phyloP scores from a whole-genome alignment of 1,284 basidiomycete genomes.

The Ceratobasidium sp. region DNA sequence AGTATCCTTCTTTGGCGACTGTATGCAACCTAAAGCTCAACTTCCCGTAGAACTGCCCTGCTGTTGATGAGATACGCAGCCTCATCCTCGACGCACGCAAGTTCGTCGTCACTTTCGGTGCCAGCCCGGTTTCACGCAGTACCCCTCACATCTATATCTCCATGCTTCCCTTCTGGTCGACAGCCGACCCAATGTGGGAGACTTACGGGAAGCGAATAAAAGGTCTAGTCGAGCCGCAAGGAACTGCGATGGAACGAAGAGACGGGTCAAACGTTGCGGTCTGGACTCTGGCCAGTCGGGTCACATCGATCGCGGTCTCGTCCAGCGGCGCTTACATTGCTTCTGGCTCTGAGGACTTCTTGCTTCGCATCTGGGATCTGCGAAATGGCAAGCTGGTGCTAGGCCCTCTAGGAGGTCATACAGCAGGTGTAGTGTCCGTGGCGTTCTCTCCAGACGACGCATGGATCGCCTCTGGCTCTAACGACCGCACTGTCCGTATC shows the following conservation, averaged over 20 bases:
- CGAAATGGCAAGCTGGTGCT: not conserved
- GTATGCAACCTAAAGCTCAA: not conserved
- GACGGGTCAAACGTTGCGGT: not conserved
- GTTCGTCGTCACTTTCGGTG: conserved; percentile 4
- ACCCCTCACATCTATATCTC: conserved; percentile 34
- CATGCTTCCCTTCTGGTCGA: not conserved
- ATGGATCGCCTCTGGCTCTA: conserved; percentile 24
- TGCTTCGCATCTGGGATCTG: conserved; percentile 37
- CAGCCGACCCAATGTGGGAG: not conserved
- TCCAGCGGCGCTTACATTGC: not conserved
- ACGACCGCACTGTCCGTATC: conserved; percentile 18
- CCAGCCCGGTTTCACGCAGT: not conserved
- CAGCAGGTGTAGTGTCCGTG: not conserved
- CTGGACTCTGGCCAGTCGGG: not conserved
- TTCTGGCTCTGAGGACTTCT: conserved; percentile 13
- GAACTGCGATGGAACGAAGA: not conserved
- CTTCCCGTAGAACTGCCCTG: not conserved
- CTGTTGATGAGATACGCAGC: not conserved
- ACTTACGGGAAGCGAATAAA: not conserved
- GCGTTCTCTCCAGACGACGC: conserved; percentile 21
- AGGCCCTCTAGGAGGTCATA: conserved; percentile 10
- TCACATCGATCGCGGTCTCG: not conserved
- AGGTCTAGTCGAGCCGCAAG: not conserved
- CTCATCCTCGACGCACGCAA: conserved; percentile 9
- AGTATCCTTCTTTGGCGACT: not conserved